Base-by-base conservation (phyloP, 2,329 filamentous ascomycete species). In the Thielaviopsis ethacetica region DNA sequence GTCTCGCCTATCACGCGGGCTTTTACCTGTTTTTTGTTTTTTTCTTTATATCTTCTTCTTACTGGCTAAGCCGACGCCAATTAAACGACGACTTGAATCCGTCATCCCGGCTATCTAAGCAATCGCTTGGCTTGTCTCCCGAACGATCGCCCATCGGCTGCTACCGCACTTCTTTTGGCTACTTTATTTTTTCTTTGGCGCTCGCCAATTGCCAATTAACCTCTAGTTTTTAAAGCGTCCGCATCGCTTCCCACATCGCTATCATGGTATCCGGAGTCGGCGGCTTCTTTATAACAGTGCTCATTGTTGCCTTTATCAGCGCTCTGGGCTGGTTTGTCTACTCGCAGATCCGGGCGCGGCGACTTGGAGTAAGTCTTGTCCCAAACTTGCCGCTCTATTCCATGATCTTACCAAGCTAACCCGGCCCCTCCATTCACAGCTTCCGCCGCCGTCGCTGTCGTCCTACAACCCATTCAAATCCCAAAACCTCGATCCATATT, bases 391-490 rank as follows among this genome's bases (percentile, higher is more conserved):
- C 21, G 19, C 30, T 47, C 5, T 53, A 10, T n/a, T 13, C 21
- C 34, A 41, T 52, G 51, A 60, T 27, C 26, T 53, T 24, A 56
- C 51, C 53, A 52, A 5, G 7, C 30, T 34, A 34, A 34, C 10
- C 59, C 22, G 44, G 57, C 44, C n/a, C 41, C 15, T 1, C 47
- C 24, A 10, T 24, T 22, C 56, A 57, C 62, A 82, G 79, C 82
- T 91, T 7, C 86, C 87, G 4, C 80, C 84, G 34, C 87, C 87
- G 1, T 77, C 80, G 12, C 71, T 85, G 60, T 73, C 73, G 38
- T 84, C 83, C 58, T 86, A 85, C 70, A 81, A 90, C 67, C 88
- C 87, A 57, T 91, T 91, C 76, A 71, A 73, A 63, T 72, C 74
- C 59, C 71, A 75, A 17, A 68, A 70, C 38, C 67, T 74, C 3